These are phyloP conservation scores for Xerocomus minutiporus DNA, from an alignment of 1,284 basidiomycete genomes.

Conservation along the genomic window DNA sequence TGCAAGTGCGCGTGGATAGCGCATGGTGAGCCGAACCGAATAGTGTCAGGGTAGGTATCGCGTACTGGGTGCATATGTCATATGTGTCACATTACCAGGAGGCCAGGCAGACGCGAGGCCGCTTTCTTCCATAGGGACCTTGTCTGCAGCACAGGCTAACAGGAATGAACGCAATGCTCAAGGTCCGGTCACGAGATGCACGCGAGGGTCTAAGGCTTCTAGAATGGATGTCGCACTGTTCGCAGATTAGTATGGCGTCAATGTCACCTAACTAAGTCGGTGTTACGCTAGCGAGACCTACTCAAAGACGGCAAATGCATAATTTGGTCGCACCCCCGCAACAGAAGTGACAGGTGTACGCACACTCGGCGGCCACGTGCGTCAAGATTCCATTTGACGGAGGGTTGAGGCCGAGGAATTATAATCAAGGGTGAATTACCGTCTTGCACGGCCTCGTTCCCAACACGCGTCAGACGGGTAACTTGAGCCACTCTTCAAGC, in stretches of 20 bases:
- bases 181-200: conserved; percentile 18
- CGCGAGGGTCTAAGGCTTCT: conserved; percentile 10
- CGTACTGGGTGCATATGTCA: conserved; percentile 9
- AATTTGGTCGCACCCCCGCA: conserved; percentile 2
- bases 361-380: conserved; percentile 18
- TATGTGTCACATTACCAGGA: conserved; percentile 24
- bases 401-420: conserved; percentile 22
- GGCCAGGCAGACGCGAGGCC: conserved; percentile 33
- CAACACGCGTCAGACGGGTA: conserved; percentile 24
- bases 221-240: conserved; percentile 8
- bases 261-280: conserved; percentile 2
- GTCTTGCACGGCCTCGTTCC: conserved; percentile 26
- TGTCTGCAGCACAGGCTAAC: conserved; percentile 30
- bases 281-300: conserved; percentile 1
- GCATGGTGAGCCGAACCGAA: conserved; percentile 30
- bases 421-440: conserved; percentile 23
- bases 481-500: conserved; percentile 16
- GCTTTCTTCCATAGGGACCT: conserved; percentile 27
- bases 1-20: conserved; percentile 25
- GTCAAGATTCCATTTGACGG: conserved; percentile 12
- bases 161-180: conserved; percentile 26
- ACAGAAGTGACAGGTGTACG: conserved; percentile 7
- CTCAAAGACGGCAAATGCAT: conserved; percentile 1
- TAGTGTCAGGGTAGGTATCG: conserved; percentile 22
- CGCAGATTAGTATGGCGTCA: conserved; percentile 1